Evolutionary conservation across 148 eudicot genomes (phyloP).

Genomic region (Beta vulgaris): DNA sequence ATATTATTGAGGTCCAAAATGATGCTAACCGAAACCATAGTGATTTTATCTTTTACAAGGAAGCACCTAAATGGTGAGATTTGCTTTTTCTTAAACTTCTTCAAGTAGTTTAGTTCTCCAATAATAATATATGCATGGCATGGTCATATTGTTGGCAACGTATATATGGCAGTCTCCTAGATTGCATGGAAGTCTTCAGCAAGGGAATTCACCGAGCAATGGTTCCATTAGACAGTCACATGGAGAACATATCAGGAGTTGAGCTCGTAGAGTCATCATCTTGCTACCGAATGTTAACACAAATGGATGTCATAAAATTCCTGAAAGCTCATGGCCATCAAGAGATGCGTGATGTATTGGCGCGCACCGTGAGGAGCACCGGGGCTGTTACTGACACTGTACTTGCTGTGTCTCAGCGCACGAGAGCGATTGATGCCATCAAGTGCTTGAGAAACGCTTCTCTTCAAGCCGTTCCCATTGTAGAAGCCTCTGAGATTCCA

Average conservation of each 20-base stretch:
- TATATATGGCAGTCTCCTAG: constrained; percentile 53
- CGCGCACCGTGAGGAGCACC: constrained; percentile 31
- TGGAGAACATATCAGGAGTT: constrained; percentile 63
- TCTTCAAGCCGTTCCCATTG: constrained; percentile 70
- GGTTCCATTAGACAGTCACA: constrained; percentile 71
- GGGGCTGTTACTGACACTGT: constrained; percentile 43
- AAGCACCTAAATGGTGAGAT: too few species aligned
- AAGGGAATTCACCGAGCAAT: constrained; percentile 87
- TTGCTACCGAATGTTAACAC: constrained; percentile 67
- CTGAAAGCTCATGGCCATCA: constrained; percentile 33
- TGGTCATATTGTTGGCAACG: not conserved
- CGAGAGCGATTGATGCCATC: constrained; percentile 61
- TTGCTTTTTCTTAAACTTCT: too few species aligned
- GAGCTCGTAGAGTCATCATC: constrained; percentile 84
- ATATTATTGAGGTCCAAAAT: too few species aligned
- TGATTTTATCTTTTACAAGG: too few species aligned
- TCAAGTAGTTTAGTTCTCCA: too few species aligned
- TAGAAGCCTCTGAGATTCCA: constrained; percentile 39
- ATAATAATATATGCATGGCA: not conserved
- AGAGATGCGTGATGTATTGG: constrained; percentile 38
- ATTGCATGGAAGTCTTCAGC: constrained; percentile 95
- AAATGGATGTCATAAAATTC: constrained; percentile 78
- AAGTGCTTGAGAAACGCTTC: constrained; percentile 57
- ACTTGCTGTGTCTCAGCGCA: constrained; percentile 51
- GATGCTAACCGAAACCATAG: too few species aligned